Evolutionary conservation across 176 grass and related monocot genomes (phyloP).

Genomic region (Dactylis glomerata): DNA sequence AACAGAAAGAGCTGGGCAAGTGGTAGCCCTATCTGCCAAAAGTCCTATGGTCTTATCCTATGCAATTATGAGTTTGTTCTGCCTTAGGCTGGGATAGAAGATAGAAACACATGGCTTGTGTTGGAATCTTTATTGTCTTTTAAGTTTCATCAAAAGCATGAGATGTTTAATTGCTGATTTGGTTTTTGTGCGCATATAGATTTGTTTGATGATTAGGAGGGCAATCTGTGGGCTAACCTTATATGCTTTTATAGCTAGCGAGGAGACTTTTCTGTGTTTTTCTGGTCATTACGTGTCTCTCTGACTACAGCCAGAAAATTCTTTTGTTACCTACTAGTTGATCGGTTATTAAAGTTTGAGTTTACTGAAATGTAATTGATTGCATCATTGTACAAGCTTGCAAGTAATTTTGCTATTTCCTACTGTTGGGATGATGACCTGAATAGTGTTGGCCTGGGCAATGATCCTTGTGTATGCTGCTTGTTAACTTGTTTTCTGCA

Average conservation of each 20-base stretch:
- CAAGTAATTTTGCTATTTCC: background rate
- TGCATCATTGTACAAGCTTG: background rate
- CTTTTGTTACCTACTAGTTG: background rate
- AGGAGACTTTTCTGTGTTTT: background rate
- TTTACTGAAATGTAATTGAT: background rate
- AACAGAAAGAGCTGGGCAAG: background rate
- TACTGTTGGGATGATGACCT: background rate
- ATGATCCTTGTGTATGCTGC: too few relatives aligned
- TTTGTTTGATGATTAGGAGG: background rate
- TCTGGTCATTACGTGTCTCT: background rate
- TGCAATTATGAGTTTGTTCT: background rate
- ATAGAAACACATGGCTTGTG: background rate
- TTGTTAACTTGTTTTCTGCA: too few relatives aligned
- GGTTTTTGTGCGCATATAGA: background rate
- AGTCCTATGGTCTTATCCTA: background rate
- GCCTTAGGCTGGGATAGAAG: background rate
- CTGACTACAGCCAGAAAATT: background rate
- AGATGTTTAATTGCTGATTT: background rate
- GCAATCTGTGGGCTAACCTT: background rate
- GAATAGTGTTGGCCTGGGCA: background rate
- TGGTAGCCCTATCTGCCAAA: background rate
- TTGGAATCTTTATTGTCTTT: background rate
- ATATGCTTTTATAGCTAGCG: background rate
- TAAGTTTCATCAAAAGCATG: background rate
- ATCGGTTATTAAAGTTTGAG: background rate